phyloP scores from a whole-genome alignment of 2,329 filamentous ascomycete genomes.

The Pestalotiopsis sp. region DNA sequence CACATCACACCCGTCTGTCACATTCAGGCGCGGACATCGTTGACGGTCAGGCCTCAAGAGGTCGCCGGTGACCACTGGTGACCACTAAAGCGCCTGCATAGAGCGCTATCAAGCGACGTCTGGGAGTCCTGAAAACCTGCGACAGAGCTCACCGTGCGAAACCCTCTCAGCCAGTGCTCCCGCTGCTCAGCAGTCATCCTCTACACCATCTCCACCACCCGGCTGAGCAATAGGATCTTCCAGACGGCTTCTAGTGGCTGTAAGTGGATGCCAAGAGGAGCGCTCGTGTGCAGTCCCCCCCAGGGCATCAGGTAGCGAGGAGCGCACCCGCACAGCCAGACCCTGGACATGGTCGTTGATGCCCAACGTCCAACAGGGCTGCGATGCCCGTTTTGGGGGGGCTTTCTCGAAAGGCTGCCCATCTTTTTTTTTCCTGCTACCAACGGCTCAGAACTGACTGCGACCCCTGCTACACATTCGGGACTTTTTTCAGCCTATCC shows the following conservation, averaged over 20 bases:
- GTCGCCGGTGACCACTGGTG: conserved; percentile 7
- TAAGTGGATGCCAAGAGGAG: conserved; percentile 13
- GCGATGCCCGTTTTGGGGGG: neutral
- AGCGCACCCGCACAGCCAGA: neutral
- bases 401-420: neutral
- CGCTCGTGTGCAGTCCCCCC: conserved; percentile 14
- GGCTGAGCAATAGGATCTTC: conserved; percentile 16
- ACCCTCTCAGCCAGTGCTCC: conserved; percentile 7
- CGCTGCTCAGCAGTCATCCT: conserved; percentile 3
- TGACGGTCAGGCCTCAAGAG: conserved; percentile 10
- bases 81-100: conserved; percentile 4
- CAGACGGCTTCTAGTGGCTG: conserved; percentile 15
- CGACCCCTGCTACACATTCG: conserved; percentile 7
- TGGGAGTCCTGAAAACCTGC: conserved; percentile 2
- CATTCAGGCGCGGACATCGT: conserved; percentile 7
- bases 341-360: conserved; percentile 11
- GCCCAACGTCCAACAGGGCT: conserved; percentile 16
- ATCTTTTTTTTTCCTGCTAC: conserved; percentile 4
- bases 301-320: conserved; percentile 14
- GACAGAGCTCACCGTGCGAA: conserved; percentile 5
- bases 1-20: conserved; percentile 6
- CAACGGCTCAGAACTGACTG: neutral
- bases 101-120: conserved; percentile 13
- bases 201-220: conserved; percentile 12
- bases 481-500: neutral